Evolutionary conservation across 2,329 filamentous ascomycete genomes (phyloP).

Genomic region (Metarhizium guizhouense): DNA sequence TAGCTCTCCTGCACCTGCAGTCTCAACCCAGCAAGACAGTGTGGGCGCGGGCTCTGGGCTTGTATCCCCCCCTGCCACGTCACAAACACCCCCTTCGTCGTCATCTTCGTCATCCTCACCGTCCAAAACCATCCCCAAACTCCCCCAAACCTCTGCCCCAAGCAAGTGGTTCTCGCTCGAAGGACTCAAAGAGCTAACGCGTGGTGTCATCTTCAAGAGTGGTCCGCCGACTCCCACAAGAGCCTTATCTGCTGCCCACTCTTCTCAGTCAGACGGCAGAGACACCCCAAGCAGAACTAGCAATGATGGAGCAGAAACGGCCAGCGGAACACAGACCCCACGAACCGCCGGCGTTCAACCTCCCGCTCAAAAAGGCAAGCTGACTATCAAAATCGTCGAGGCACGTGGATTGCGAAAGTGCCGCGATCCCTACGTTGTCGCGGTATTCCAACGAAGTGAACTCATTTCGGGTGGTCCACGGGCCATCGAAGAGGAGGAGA

Average conservation of each 20-base stretch:
- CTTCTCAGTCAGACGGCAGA: slow-evolving; percentile 38
- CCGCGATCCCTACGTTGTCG: slow-evolving; percentile 88
- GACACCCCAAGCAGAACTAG: slow-evolving; percentile 28
- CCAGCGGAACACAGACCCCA: slow-evolving; percentile 45
- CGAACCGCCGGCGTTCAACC: slow-evolving; percentile 49
- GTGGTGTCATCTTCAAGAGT: slow-evolving; percentile 68
- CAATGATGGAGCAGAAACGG: slow-evolving; percentile 31
- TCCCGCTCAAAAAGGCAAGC: slow-evolving; percentile 70
- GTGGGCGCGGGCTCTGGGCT: not conserved
- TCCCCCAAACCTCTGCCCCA: slow-evolving; percentile 31
- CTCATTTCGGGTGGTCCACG: slow-evolving; percentile 84
- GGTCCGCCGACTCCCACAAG: slow-evolving; percentile 84
- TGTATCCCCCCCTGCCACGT: slow-evolving; percentile 1
- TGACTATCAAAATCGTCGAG: slow-evolving; percentile 82
- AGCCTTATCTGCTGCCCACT: slow-evolving; percentile 61
- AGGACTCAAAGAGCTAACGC: slow-evolving; percentile 82
- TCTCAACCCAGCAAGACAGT: not conserved
- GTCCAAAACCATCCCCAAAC: slow-evolving; percentile 27
- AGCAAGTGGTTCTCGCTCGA: slow-evolving; percentile 55
- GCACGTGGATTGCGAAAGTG: slow-evolving; percentile 74
- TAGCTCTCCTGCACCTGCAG: not conserved
- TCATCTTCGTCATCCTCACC: slow-evolving; percentile 22
- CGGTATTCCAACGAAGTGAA: slow-evolving; percentile 93
- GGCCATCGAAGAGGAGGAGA: slow-evolving; percentile 51
- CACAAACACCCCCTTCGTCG: not conserved